Base-by-base conservation (phyloP, 2,329 filamentous ascomycete genomes). In the Huntiella moniliformis region DNA sequence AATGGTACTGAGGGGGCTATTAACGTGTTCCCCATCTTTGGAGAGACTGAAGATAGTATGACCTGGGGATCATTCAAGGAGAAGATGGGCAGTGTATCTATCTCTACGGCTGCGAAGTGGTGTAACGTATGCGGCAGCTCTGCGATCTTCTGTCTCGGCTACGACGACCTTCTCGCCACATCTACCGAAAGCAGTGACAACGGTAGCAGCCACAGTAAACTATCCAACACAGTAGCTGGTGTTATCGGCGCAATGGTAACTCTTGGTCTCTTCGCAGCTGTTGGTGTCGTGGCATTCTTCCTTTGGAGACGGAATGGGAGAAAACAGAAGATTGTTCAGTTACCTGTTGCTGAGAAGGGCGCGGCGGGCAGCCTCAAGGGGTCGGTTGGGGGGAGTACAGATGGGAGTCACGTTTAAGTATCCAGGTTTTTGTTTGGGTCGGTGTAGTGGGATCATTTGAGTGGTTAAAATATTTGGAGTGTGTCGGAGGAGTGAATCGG, bases 211-310 rank as follows among this genome's bases (percentile, higher is more conserved):
- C 22, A 28, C 7, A 28, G 22, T 8, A 51, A 1, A 34, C 57
- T 61, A 52, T 60, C 59, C 4, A 59, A 57, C n/a, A 51, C 53
- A 3, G 56, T 60, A 5, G 58, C 58, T 1, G 58, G 58, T 35
- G 58, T 58, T 1, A 57, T 60, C 16, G 58, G 58, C 12, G 58
- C 59, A 3, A 51, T 58, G 50, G 56, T 59, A 2, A 58, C 57
- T 2, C 55, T 61, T 12, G 58, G 52, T 8, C 54, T 58, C 4
- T 46, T 49, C 35, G 34, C 15, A 8, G 6, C 41, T 32, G 40
- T 46, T 33, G 52, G 42, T 13, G 40, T 51, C 12, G 49, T 47
- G 2, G 44, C 50, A 1, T 57, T 58, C 22, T 41, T 56, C 5
- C 3, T 58, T 31, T 45, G 51, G 50, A 53, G 46, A 6, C 56